A percentile compares a stretch with the other conserved stretches of the same genome.
Evolutionary conservation across 345 rosid species (phyloP).

Genomic region (Eucalyptus erythrocorys): DNA sequence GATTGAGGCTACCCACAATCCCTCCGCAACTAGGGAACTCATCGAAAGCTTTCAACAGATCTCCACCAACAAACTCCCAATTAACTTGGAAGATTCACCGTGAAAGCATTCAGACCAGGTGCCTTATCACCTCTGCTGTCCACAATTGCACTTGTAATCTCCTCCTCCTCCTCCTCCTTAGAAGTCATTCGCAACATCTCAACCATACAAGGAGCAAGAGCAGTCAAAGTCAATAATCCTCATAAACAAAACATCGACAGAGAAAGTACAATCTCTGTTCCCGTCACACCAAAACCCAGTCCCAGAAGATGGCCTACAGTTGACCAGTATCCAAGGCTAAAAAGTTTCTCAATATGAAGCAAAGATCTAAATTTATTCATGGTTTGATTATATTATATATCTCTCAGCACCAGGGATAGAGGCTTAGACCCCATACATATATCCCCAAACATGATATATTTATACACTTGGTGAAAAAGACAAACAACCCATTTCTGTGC

Average conservation of each 20-base stretch:
- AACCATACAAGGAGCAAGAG: not conserved
- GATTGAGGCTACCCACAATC: not conserved
- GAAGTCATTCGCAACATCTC: not conserved
- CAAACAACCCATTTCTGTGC: not conserved
- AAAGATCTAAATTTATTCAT: not conserved
- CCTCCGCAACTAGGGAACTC: not conserved
- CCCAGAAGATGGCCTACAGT: not conserved
- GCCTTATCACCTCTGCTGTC: not conserved
- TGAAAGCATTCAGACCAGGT: not conserved
- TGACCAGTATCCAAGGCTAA: not conserved
- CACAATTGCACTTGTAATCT: not conserved
- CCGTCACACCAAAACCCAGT: not conserved
- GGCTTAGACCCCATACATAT: not conserved
- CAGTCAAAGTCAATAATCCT: not conserved
- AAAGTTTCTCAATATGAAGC: not conserved
- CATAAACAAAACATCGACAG: not conserved
- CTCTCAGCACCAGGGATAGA: not conserved
- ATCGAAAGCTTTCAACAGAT: not conserved
- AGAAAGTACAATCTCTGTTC: not conserved
- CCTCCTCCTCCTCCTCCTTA: not conserved
- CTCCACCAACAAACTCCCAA: not conserved
- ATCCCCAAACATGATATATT: not conserved
- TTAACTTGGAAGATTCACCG: not conserved
- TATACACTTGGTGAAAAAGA: not conserved
- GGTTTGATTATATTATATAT: not conserved